Percentiles rank a stretch among this genome's conserved stretches.
Conservation (phyloP, 306 rosid species). For the Alnus rubra region DNA sequence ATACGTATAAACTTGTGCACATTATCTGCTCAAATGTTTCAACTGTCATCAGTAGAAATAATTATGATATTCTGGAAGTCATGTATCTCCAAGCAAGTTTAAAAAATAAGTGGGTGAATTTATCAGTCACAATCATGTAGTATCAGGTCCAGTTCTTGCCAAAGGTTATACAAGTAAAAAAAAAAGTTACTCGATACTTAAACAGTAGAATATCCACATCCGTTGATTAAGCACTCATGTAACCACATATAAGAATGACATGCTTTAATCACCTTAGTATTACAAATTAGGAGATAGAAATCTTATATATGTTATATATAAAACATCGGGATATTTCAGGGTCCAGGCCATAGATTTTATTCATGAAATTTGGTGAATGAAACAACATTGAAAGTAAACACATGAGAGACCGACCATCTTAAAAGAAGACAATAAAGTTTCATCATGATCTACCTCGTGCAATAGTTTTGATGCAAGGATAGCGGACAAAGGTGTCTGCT, state of each 20-base stretch:
- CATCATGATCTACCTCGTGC: constrained; percentile 61
- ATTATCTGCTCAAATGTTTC: background rate
- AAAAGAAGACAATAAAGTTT: background rate
- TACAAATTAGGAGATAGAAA: background rate
- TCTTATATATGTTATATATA: background rate
- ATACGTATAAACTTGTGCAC: background rate
- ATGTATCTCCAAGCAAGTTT: background rate
- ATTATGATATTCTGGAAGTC: too few relatives aligned
- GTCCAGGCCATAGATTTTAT: too few relatives aligned
- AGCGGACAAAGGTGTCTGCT: constrained; percentile 95
- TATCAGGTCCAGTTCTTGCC: background rate
- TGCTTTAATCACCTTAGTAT: background rate
- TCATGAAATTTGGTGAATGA: too few relatives aligned
- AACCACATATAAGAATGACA: background rate
- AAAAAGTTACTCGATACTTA: background rate
- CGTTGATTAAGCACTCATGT: background rate
- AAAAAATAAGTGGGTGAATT: too few relatives aligned
- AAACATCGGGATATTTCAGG: too few relatives aligned
- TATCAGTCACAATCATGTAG: too few relatives aligned
- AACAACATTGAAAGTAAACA: too few relatives aligned
- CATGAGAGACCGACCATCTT: too few relatives aligned
- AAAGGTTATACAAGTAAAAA: background rate
- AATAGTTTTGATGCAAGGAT: constrained; percentile 59
- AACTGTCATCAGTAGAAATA: background rate
- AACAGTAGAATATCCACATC: background rate